These are phyloP conservation scores for Beauveria medogensis DNA, from an alignment of 2,329 filamentous ascomycete genomes.

Conservation along the genomic window DNA sequence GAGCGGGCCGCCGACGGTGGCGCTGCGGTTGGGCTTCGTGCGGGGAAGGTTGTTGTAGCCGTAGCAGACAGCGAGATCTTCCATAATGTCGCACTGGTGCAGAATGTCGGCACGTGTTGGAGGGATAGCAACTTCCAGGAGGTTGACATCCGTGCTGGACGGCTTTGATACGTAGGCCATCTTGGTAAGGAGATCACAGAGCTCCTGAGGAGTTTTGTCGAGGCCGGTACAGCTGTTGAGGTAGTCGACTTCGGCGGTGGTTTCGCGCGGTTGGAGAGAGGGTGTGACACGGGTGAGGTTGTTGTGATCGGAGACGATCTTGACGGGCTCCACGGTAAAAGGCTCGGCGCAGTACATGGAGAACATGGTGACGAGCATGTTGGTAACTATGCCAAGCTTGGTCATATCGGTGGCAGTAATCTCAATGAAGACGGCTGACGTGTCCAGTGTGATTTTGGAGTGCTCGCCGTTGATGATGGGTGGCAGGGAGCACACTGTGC, in stretches of 20 bases:
- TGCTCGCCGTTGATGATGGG: slow-evolving; percentile 97
- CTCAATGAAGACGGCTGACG: slow-evolving; percentile 92
- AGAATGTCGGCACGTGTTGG: slow-evolving; percentile 89
- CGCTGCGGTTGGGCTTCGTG: slow-evolving; percentile 75
- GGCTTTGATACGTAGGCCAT: slow-evolving; percentile 84
- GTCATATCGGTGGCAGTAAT: slow-evolving; percentile 94
- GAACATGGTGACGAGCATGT: slow-evolving; percentile 97
- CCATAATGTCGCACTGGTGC: slow-evolving; percentile 97
- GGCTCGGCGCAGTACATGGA: slow-evolving; percentile 79
- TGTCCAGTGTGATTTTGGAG: slow-evolving; percentile 89
- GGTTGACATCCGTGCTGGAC: slow-evolving; percentile 57
- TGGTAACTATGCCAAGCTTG: slow-evolving; percentile 90
- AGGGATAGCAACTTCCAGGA: slow-evolving; percentile 76
- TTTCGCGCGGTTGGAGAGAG: slow-evolving; percentile 65
- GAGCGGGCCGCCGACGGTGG: slow-evolving; percentile 78
- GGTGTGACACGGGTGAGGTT: slow-evolving; percentile 72
- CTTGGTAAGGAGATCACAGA: slow-evolving; percentile 73
- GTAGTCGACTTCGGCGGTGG: slow-evolving; percentile 82
- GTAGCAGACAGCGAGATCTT: slow-evolving; percentile 93
- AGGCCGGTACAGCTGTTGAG: slow-evolving; percentile 90
- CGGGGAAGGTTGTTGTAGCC: slow-evolving; percentile 95
- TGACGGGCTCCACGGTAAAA: slow-evolving; percentile 89
- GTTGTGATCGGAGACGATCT: slow-evolving; percentile 90
- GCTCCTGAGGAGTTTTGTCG: slow-evolving; percentile 60
- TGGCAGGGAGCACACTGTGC: slow-evolving; percentile 82